phyloP scores from a whole-genome alignment of 169 alveolate genomes.

The Plasmodium inui region DNA sequence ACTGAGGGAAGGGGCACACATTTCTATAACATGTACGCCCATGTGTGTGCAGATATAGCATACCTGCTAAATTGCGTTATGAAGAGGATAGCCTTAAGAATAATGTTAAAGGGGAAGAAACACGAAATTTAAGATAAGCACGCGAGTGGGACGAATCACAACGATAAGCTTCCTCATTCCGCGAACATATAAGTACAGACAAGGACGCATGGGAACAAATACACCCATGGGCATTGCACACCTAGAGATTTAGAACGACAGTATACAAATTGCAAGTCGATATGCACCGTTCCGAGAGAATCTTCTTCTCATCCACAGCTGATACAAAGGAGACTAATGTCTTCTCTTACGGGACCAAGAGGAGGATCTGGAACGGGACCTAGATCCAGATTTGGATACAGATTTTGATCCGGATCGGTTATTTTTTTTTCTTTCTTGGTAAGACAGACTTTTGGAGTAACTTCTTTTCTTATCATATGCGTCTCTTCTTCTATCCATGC shows the following conservation, averaged over 20 bases:
- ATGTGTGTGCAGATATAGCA: background rate
- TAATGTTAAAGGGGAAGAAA: background rate
- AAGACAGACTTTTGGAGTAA: slow-evolving; percentile 65
- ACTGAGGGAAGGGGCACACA: background rate
- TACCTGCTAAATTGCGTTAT: background rate
- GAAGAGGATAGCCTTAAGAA: slow-evolving; percentile 1
- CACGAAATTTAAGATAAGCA: background rate
- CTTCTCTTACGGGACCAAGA: slow-evolving; percentile 74
- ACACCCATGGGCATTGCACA: background rate
- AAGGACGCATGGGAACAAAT: background rate
- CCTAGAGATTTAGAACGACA: background rate
- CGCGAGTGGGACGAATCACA: background rate
- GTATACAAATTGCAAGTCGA: background rate
- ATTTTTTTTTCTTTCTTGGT: slow-evolving; percentile 56
- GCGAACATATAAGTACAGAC: background rate
- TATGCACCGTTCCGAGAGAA: background rate
- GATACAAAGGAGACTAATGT: slow-evolving; percentile 30
- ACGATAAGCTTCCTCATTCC: background rate
- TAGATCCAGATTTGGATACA: slow-evolving; percentile 32
- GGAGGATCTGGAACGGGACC: slow-evolving; percentile 66
- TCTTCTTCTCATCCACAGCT: background rate
- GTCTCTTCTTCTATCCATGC: slow-evolving; percentile 77
- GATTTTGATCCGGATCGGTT: slow-evolving; percentile 70
- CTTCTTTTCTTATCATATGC: slow-evolving; percentile 76
- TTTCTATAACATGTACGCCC: background rate